Base-by-base conservation (phyloP, 2,329 filamentous ascomycete genomes). In the Cladobotryum mycophilum region DNA sequence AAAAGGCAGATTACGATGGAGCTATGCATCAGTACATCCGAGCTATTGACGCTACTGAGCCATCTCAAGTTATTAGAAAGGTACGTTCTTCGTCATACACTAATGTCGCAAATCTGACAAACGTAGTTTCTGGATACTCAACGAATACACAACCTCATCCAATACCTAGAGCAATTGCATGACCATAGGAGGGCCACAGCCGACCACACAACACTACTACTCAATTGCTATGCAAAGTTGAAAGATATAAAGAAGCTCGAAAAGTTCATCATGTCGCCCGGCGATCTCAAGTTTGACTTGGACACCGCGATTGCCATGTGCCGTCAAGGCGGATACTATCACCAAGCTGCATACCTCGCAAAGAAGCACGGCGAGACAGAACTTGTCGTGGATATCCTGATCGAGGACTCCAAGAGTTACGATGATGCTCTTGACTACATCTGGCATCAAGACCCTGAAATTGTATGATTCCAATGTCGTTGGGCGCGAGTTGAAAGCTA, bases 21-120 rank as follows among this genome's bases (percentile, higher is more conserved):
- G 91, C 95, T n/a, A 99, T 99, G 95, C 86, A 95, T 61, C 93
- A 97, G 67, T 99, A 99, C 64, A 83, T 99, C 55, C 87, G 89
- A 59, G 92, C 95, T 0, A 96, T 99, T 53, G 91, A 96, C 64
- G 93, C 89, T 53, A 97, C 92, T 0, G 92, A 97, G 61, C 92
- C 92, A 6, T 96, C 92, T 2, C 92, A 96, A 63, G 89, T 97
- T 43, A 96, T 97, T 62, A 81, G 92, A 60, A 96, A 96, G 74
- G 86, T 88, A 63, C 47, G 60, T 15, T 30, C 25, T 11, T 30
- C 9, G 6, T 30, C 9, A 6, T 30, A 7, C 25, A 30, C 4
- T 6, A 2, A 11, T 6, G 25, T 8, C 25, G 25, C 25, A 30
- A 30, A 11, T 11, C 25, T 30, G 9, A 13, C 4, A 12, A 35